A percentile compares a stretch with the other conserved stretches of the same genome.
These are phyloP conservation scores for Phytopythium mirpurense DNA, from an alignment of 352 stramenopile species.

Conservation along the genomic window DNA sequence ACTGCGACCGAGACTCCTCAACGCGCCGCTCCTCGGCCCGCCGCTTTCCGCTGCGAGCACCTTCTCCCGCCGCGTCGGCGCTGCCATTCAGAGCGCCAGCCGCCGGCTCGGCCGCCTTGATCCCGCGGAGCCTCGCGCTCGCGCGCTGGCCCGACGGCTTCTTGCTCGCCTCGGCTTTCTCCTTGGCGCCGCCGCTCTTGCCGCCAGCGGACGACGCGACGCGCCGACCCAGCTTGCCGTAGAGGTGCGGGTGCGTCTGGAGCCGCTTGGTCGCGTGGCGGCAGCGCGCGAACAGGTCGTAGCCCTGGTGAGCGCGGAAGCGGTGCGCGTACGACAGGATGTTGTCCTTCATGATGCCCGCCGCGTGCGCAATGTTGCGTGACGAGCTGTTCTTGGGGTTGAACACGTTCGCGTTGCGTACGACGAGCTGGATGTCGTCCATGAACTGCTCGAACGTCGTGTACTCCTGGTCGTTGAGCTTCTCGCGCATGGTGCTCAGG, in stretches of 20 bases:
- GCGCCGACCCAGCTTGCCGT: conserved; percentile 25
- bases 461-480: conserved; percentile 88
- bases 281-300: conserved; percentile 88
- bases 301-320: conserved; percentile 82
- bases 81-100: neutral
- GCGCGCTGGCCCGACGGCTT: conserved; percentile 15
- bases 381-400: conserved; percentile 80
- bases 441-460: conserved; percentile 86
- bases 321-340: conserved; percentile 84
- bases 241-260: conserved; percentile 38
- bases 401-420: conserved; percentile 86
- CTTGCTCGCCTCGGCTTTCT: conserved; percentile 7
- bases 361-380: conserved; percentile 71
- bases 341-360: conserved; percentile 86
- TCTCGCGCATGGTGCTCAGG: conserved; percentile 84
- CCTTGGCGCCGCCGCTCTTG: neutral
- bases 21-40: neutral
- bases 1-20: conserved; percentile 21
- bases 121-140: conserved; percentile 37
- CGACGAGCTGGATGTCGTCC: conserved; percentile 84
- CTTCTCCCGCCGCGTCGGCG: neutral
- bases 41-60: neutral
- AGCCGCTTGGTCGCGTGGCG: conserved; percentile 66
- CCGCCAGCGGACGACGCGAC: neutral
- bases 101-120: conserved; percentile 30